Percentiles rank a stretch among this genome's conserved stretches.
These are phyloP conservation scores for Graphium sp. DNA, from an alignment of 2,329 filamentous ascomycete genomes.

Conservation along the genomic window DNA sequence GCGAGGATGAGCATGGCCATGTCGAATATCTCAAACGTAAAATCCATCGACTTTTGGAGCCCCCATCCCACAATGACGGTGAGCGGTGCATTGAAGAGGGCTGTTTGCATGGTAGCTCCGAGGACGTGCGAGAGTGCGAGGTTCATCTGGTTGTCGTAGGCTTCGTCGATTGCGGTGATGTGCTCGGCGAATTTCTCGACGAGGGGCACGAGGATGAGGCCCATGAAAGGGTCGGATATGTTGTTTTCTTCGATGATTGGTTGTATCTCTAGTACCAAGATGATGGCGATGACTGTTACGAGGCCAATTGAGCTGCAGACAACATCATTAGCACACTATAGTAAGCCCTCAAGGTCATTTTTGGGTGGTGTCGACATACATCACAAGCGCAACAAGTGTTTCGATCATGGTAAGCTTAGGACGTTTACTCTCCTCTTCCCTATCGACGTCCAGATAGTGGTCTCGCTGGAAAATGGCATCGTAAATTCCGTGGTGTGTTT, in stretches of 20 bases:
- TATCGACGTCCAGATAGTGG: slow-evolving; percentile 49
- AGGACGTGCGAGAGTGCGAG: slow-evolving; percentile 74
- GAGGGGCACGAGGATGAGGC: slow-evolving; percentile 63
- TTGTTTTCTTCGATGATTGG: slow-evolving; percentile 27
- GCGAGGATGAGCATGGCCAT: slow-evolving; percentile 65
- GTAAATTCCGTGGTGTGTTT: slow-evolving; percentile 62
- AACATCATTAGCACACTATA: no score
- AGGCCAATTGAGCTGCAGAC: slow-evolving; percentile 48
- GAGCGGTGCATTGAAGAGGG: slow-evolving; percentile 72
- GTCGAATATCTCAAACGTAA: slow-evolving; percentile 82
- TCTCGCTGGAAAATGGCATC: slow-evolving; percentile 57
- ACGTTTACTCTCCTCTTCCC: slow-evolving; percentile 39
- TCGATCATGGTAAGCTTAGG: slow-evolving; percentile 62
- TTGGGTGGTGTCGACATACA: slow-evolving; percentile 1
- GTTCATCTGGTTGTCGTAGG: slow-evolving; percentile 72
- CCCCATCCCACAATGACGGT: slow-evolving; percentile 77
- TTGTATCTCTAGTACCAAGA: slow-evolving; percentile 57
- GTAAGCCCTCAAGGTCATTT: no score
- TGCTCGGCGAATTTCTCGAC: slow-evolving; percentile 82
- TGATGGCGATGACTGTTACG: slow-evolving; percentile 58
- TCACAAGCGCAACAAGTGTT: slow-evolving; percentile 42
- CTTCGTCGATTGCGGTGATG: slow-evolving; percentile 69
- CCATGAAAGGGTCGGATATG: slow-evolving; percentile 37
- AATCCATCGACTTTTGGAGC: slow-evolving; percentile 49
- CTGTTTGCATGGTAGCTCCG: slow-evolving; percentile 76